phyloP scores from a whole-genome alignment of 202 grass and related monocot genomes.

The Carex arenaria region DNA sequence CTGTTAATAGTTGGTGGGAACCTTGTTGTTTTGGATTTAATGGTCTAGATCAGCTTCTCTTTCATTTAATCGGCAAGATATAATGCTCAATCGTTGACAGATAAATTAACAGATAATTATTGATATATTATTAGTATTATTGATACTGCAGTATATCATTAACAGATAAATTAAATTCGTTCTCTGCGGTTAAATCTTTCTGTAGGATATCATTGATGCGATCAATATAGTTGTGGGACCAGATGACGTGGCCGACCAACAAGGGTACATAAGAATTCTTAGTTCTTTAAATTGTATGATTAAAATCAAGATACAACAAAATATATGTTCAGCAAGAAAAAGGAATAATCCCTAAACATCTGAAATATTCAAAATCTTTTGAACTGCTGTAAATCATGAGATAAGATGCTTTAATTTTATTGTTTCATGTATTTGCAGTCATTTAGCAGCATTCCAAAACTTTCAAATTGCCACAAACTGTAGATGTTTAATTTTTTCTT shows the following conservation, averaged over 20 bases:
- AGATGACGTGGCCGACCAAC: not conserved
- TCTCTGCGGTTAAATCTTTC: not conserved
- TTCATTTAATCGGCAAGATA: too few relatives aligned
- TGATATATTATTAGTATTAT: too few relatives aligned
- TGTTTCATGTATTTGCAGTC: too few relatives aligned
- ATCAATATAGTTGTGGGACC: not conserved
- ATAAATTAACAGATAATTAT: too few relatives aligned
- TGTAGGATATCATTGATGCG: not conserved
- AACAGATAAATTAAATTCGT: too few relatives aligned
- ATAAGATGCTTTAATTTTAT: not conserved
- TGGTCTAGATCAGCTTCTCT: not conserved
- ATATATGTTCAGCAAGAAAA: too few relatives aligned
- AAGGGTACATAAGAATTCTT: not conserved
- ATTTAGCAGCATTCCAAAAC: not conserved
- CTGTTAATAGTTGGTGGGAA: not conserved
- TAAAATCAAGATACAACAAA: not conserved
- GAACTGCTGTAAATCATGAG: not conserved
- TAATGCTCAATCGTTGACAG: too few relatives aligned
- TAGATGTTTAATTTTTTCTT: not conserved
- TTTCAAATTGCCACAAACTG: not conserved
- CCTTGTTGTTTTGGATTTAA: not conserved
- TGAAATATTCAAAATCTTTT: too few relatives aligned
- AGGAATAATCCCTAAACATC: too few relatives aligned
- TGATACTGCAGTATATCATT: too few relatives aligned
- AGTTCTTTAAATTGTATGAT: not conserved